A percentile compares a stretch with the other conserved stretches of the same genome.
Evolutionary conservation across 441 rosid species (phyloP).

Genomic region (Erysimum pusillum): DNA sequence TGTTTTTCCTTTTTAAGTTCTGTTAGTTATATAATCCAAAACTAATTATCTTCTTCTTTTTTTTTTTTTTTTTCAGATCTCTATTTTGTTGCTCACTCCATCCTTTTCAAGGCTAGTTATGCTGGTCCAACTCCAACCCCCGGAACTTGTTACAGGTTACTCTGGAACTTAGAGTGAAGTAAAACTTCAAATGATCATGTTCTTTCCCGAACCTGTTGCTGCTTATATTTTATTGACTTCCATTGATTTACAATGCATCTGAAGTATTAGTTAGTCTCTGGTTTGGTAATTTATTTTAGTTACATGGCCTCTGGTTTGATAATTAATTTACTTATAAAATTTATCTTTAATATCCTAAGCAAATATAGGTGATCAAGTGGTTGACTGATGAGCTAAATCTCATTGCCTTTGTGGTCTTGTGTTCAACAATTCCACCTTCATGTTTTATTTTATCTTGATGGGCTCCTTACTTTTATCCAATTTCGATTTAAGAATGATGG

Average conservation of each 20-base stretch:
- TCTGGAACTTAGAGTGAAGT: conserved; percentile 8
- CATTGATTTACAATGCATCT: conserved; percentile 9
- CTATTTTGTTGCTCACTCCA: conserved; percentile 84
- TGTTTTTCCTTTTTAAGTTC: neutral
- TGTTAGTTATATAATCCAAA: conserved; percentile 12
- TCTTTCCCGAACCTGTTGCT: conserved; percentile 11
- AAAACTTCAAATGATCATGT: neutral
- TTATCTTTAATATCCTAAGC: too few relatives aligned
- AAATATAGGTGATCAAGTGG: too few relatives aligned
- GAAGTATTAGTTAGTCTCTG: neutral
- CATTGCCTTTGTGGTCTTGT: conserved; percentile 13
- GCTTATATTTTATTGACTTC: conserved; percentile 8
- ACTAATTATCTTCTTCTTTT: neutral
- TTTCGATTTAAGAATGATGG: neutral
- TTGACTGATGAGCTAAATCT: conserved; percentile 2
- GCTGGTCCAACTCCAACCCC: conserved; percentile 89
- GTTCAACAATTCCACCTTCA: neutral
- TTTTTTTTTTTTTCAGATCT: conserved; percentile 58
- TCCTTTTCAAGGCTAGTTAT: conserved; percentile 81
- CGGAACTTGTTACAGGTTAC: conserved; percentile 92
- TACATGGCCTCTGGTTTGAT: neutral
- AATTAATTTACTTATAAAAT: neutral
- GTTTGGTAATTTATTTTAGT: neutral
- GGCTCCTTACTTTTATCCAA: too few relatives aligned
- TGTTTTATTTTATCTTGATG: neutral